Conservation (phyloP, 1,139 yeast genomes). For the Magnusiomyces fungicola region DNA sequence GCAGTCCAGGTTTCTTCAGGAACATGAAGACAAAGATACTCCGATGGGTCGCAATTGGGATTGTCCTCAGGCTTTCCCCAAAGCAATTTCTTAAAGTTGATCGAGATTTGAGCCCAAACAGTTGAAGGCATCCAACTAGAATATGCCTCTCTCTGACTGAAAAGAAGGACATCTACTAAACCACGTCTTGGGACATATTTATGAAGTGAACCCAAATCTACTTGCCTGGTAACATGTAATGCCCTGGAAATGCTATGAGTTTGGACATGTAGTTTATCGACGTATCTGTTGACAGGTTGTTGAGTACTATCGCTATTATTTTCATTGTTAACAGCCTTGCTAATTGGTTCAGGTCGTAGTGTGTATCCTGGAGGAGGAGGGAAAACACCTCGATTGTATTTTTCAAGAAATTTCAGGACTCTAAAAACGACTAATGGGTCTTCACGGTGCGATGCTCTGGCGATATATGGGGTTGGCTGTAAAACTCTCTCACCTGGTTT, state of each 20-base stretch:
- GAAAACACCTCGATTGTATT: constrained; percentile 5
- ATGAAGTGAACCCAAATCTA: not conserved
- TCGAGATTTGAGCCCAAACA: not conserved
- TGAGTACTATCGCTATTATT: no score
- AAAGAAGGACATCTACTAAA: constrained; percentile 11
- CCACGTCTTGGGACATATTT: not conserved
- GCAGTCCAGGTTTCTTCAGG: constrained; percentile 18
- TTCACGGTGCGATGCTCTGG: not conserved
- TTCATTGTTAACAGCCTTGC: no score
- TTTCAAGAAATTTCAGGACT: constrained; percentile 2
- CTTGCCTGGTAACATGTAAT: not conserved
- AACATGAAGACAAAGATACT: not conserved
- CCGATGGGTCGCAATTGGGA: not conserved
- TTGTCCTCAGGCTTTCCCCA: not conserved
- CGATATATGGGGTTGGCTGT: constrained; percentile 1
- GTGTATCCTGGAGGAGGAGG: constrained; percentile 4
- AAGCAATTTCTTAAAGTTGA: not conserved
- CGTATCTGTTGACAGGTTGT: no score
- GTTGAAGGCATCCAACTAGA: constrained; percentile 23
- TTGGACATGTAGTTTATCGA: not conserved
- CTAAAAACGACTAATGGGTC: not conserved
- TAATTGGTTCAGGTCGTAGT: not conserved
- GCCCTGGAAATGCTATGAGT: not conserved
- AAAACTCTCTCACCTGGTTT: not conserved
- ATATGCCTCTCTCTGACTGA: constrained; percentile 16